Base-by-base conservation (phyloP, 371 early-diverging fungal species). In the Apophysomyces sp. region DNA sequence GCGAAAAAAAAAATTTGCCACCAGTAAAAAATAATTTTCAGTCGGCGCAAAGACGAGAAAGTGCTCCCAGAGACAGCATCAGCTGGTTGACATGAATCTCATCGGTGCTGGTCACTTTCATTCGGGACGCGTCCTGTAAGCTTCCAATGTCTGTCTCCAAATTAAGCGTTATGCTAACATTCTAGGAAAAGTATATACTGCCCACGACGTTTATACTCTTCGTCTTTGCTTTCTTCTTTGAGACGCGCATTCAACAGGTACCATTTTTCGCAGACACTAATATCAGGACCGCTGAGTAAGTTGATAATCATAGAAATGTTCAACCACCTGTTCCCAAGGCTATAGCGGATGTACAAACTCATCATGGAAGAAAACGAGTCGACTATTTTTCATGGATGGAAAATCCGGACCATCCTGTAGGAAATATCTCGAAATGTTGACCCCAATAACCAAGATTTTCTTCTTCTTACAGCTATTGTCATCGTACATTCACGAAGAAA, bases 311-410 rank as follows among this genome's bases (percentile, higher is more conserved):
- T 11, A 77, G 74, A 41, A 60, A 71, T 4, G 53, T 37, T 7
- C 65, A 68, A 36, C 73, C 74, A 31, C 81, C 81, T 30, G 61
- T 62, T 27, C 77, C 85, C 15, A 76, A 71, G 58, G 62, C 62
- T 52, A 66, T 80, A 34, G 68, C 62, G 21, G 72, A 73, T 58
- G 71, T 74, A 16, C 73, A 78, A 54, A 54, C 65, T 26, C 64
- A 80, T 39, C 76, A 83, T 57, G 85, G 81, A 18, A 60, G 71
- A 53, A 60, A 74, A 7, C 71, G 85, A 15, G 55, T 74, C n/a
- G 85, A 85, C 57, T 67, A 72, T 30, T 86, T 79, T 66, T 80
- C 80, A 6, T 86, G 86, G 86, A 85, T 86, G 83, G 74, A 85
- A 44, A 69, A 83, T 52, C 58, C 73, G 51, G 60, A 81, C 30